Evolutionary conservation across 140 eudicot species (phyloP).

Genomic region (Senecio squalidus): DNA sequence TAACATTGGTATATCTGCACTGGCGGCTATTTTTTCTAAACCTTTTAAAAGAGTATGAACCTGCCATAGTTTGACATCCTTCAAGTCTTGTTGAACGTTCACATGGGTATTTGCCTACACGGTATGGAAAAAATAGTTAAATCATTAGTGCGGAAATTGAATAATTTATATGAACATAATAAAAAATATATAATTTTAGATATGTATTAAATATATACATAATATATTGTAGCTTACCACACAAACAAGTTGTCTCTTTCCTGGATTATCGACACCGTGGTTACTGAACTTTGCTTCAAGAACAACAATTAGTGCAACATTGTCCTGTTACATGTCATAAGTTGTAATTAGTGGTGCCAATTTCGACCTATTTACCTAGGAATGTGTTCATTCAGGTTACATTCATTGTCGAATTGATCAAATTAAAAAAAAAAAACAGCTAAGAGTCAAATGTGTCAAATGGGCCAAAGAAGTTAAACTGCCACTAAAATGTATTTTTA

Average conservation of each 20-base stretch:
- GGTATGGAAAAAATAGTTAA: neutral
- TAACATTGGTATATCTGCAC: slow-evolving; percentile 93
- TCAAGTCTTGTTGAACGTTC: slow-evolving; percentile 78
- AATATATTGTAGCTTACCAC: slow-evolving; percentile 48
- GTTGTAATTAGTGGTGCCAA: too few species aligned
- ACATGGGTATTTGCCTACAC: slow-evolving; percentile 92
- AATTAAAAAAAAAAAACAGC: too few species aligned
- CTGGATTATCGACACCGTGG: slow-evolving; percentile 74
- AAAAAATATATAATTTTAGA: neutral
- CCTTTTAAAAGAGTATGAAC: slow-evolving; percentile 91
- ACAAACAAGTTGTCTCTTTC: slow-evolving; percentile 95
- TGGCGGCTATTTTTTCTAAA: slow-evolving; percentile 81
- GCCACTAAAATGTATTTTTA: too few species aligned
- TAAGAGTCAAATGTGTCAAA: too few species aligned
- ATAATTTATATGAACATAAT: neutral
- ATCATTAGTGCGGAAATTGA: neutral
- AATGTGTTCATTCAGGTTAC: too few species aligned
- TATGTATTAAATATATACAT: neutral
- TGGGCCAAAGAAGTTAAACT: too few species aligned
- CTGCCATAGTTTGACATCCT: slow-evolving; percentile 99
- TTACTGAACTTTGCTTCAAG: slow-evolving; percentile 82
- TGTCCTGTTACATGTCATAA: slow-evolving; percentile 45
- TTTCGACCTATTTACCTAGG: too few species aligned
- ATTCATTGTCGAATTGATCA: too few species aligned
- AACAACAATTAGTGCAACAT: slow-evolving; percentile 82